Evolutionary conservation across 73 alveolate species (phyloP).

Genomic region (Blepharisma stoltei): DNA sequence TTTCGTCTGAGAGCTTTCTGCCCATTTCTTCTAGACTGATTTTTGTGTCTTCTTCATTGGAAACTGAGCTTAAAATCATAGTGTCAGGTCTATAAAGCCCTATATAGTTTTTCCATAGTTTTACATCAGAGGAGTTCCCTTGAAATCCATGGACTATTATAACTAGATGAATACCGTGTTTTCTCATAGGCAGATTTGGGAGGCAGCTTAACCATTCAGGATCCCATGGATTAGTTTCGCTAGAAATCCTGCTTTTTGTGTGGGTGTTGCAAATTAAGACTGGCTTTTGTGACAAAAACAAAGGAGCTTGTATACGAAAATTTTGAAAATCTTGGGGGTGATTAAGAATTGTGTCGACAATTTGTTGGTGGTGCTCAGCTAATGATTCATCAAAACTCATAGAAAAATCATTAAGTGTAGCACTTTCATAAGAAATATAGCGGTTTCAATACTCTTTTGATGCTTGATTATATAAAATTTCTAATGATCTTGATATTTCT

Average conservation of each 20-base stretch:
- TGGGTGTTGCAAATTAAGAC: neutral
- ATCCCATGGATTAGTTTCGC: neutral
- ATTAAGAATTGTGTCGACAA: too few relatives aligned
- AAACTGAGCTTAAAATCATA: slow-evolving; percentile 64
- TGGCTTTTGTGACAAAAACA: too few relatives aligned
- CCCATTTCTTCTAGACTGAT: slow-evolving; percentile 86
- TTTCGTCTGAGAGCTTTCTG: slow-evolving; percentile 75
- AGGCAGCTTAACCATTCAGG: neutral
- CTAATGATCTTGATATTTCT: too few relatives aligned
- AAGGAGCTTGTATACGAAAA: too few relatives aligned
- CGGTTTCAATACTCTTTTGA: too few relatives aligned
- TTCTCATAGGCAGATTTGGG: neutral
- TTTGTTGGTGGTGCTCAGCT: too few relatives aligned
- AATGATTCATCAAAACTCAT: too few relatives aligned
- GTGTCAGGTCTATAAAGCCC: slow-evolving; percentile 77
- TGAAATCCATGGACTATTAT: slow-evolving; percentile 93
- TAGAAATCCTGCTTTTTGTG: neutral
- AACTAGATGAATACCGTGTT: slow-evolving; percentile 73
- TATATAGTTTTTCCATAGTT: slow-evolving; percentile 74
- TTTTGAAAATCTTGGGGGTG: too few relatives aligned
- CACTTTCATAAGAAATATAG: too few relatives aligned
- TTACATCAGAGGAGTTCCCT: slow-evolving; percentile 92
- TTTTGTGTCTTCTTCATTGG: slow-evolving; percentile 84
- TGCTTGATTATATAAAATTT: too few relatives aligned
- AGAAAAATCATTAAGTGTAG: too few relatives aligned